phyloP scores from a whole-genome alignment of 2,329 filamentous ascomycete species.

The Colletotrichum caudatum region DNA sequence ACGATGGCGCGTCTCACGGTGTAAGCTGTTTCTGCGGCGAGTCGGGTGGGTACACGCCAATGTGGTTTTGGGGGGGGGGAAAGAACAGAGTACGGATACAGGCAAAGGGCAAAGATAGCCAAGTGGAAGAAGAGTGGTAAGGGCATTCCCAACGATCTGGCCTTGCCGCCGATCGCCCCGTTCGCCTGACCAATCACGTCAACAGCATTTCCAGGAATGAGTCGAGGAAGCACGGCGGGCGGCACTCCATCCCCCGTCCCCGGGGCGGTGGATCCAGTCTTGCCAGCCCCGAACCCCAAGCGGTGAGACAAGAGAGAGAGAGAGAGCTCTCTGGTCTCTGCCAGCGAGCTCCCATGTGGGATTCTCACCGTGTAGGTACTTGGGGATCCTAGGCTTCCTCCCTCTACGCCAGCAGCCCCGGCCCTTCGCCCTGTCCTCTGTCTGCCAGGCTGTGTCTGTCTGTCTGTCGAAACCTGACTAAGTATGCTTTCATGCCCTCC shows the following conservation, averaged over 20 bases:
- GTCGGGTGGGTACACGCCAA: not conserved
- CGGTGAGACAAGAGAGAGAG: conserved; percentile 28
- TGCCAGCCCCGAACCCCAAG: conserved; percentile 27
- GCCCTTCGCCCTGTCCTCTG: not conserved
- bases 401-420: not conserved
- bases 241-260: not conserved
- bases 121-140: not conserved
- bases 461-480: not conserved
- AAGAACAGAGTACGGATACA: not conserved
- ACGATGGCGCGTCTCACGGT: not conserved
- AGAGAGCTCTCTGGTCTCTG: not conserved
- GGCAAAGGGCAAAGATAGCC: not conserved
- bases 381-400: not conserved
- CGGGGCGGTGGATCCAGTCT: conserved; percentile 9
- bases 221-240: conserved; percentile 22
- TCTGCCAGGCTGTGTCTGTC: conserved; percentile 9
- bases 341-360: not conserved
- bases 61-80: not conserved
- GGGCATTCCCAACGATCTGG: conserved; percentile 39
- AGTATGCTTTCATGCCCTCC: not conserved
- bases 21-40: not conserved
- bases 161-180: conserved; percentile 34
- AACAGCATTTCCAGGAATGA: conserved; percentile 25
- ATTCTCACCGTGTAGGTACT: conserved; percentile 2
- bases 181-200: conserved; percentile 26